phyloP scores from a whole-genome alignment of 1,139 yeast species.

The Suhomyces anneliseae region DNA sequence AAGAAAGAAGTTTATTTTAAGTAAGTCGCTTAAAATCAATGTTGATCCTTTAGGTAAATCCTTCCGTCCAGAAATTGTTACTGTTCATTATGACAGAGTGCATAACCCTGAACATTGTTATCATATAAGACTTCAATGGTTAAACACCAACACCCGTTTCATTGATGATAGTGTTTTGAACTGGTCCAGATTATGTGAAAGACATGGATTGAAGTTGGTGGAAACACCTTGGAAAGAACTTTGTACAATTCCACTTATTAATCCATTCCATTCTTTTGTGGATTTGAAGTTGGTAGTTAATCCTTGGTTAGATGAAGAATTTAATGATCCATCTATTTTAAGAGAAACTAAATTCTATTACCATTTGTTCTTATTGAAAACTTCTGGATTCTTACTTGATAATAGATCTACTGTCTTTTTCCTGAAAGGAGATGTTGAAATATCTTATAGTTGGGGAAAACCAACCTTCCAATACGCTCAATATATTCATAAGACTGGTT shows the following conservation, averaged over 20 bases:
- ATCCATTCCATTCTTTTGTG: slow-evolving; percentile 88
- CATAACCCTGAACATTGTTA: slow-evolving; percentile 96
- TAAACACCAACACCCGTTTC: slow-evolving; percentile 82
- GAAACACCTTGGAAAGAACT: slow-evolving; percentile 92
- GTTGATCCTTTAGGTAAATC: slow-evolving; percentile 75
- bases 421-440: slow-evolving; percentile 52
- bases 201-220: slow-evolving; percentile 84
- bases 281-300: slow-evolving; percentile 61
- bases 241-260: slow-evolving; percentile 68
- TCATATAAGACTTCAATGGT: slow-evolving; percentile 90
- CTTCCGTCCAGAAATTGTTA: slow-evolving; percentile 72
- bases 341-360: slow-evolving; percentile 57
- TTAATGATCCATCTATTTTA: slow-evolving; percentile 47
- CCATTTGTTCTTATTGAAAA: slow-evolving; percentile 61
- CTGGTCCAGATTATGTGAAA: slow-evolving; percentile 80
- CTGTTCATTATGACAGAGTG: slow-evolving; percentile 86
- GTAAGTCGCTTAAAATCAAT: slow-evolving; percentile 66
- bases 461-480: slow-evolving; percentile 83
- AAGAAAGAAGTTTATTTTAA: slow-evolving; percentile 45
- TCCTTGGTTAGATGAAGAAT: slow-evolving; percentile 66
- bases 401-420: slow-evolving; percentile 71
- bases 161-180: slow-evolving; percentile 84
- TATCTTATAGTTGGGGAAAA: slow-evolving; percentile 87
- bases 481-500: slow-evolving; percentile 86
- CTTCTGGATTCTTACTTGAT: slow-evolving; percentile 76